Conservation (phyloP, 2,329 filamentous ascomycete genomes). For the Capronia americana region DNA sequence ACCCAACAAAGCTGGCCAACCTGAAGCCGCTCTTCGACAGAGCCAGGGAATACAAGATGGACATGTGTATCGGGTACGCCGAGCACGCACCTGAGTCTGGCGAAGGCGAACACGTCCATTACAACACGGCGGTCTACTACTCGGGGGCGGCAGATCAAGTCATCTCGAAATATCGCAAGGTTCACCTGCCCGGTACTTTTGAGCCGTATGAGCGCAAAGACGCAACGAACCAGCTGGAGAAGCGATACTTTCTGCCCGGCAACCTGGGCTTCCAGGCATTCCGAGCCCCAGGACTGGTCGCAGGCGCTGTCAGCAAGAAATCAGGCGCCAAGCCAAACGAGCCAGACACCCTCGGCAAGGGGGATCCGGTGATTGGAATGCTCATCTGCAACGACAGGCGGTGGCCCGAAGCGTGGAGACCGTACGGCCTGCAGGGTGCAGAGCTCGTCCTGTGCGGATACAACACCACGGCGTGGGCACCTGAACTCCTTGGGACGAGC, state of each 20-base stretch:
- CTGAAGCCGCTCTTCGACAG: conserved; percentile 58
- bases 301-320: conserved; percentile 46
- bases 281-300: conserved; percentile 56
- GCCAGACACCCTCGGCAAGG: conserved; percentile 43
- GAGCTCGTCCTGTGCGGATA: conserved; percentile 59
- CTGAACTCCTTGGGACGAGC: conserved; percentile 52
- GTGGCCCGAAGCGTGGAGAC: conserved; percentile 62
- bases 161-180: conserved; percentile 62
- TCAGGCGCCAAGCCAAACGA: conserved; percentile 35
- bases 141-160: conserved; percentile 52
- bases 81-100: conserved; percentile 49
- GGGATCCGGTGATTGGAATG: conserved; percentile 62
- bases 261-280: conserved; percentile 62
- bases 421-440: conserved; percentile 59
- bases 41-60: conserved; percentile 56
- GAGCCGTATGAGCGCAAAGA: conserved; percentile 58
- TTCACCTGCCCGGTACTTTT: conserved; percentile 61
- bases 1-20: conserved; percentile 50
- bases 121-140: conserved; percentile 61
- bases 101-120: conserved; percentile 51
- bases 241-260: conserved; percentile 61
- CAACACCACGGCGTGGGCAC: conserved; percentile 59
- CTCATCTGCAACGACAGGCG: conserved; percentile 63
- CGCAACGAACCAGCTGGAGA: conserved; percentile 62
- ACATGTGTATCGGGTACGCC: conserved; percentile 61